Evolutionary conservation across 2,329 filamentous ascomycete species (phyloP).

Genomic region (Ophiostoma angusticollis): DNA sequence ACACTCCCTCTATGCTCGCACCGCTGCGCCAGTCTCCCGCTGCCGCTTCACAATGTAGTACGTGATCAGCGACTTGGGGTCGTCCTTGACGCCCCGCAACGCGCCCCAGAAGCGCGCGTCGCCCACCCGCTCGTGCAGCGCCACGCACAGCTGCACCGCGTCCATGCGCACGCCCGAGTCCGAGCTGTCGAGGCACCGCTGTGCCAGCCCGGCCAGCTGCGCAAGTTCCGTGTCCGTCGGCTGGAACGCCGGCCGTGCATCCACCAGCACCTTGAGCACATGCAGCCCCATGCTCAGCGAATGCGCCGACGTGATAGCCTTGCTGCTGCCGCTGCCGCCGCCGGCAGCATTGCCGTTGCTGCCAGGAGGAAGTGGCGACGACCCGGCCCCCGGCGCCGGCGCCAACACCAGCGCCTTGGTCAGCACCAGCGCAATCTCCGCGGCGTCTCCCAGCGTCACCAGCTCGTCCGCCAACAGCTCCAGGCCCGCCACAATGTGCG

Average conservation of each 20-base stretch:
- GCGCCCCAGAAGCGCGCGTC: constrained; percentile 54
- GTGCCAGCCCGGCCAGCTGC: constrained; percentile 36
- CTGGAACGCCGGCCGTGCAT: constrained; percentile 30
- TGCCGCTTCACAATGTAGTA: constrained; percentile 68
- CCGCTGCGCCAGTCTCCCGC: constrained; percentile 28
- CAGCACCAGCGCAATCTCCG: constrained; percentile 45
- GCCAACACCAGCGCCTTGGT: constrained; percentile 34
- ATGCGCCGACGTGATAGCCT: constrained; percentile 24
- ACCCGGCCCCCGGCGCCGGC: constrained; percentile 15
- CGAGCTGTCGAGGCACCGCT: constrained; percentile 44
- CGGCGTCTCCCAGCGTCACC: constrained; percentile 49
- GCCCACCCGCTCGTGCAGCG: constrained; percentile 50
- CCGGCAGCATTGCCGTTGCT: too few relatives aligned
- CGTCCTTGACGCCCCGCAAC: constrained; percentile 52
- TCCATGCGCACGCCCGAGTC: constrained; percentile 58
- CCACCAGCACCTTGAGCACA: constrained; percentile 47
- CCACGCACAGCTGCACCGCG: constrained; percentile 67
- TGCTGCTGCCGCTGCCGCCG: not conserved
- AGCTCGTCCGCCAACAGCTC: constrained; percentile 64
- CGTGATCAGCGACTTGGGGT: constrained; percentile 63
- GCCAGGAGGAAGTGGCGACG: not conserved
- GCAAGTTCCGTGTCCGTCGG: constrained; percentile 40
- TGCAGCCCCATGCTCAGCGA: constrained; percentile 51
- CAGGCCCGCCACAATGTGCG: constrained; percentile 61
- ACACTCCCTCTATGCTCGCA: not conserved